phyloP scores from a whole-genome alignment of 2,329 filamentous ascomycete species.

The Thermoascus crustaceus region DNA sequence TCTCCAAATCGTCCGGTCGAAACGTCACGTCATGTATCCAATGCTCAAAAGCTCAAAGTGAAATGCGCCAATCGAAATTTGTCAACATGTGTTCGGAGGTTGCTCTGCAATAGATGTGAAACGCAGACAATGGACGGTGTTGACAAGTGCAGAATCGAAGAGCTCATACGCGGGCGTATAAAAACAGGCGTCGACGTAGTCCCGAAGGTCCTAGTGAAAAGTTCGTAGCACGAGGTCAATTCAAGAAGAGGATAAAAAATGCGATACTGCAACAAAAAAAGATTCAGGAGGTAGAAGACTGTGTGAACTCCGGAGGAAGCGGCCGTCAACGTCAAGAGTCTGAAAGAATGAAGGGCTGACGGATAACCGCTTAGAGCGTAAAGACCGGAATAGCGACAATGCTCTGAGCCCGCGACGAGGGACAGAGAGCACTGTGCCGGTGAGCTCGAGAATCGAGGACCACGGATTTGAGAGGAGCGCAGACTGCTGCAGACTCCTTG shows the following conservation, averaged over 20 bases:
- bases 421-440: neutral
- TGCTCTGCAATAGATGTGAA: too few relatives aligned
- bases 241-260: neutral
- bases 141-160: too few relatives aligned
- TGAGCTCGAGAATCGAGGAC: neutral
- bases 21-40: too few relatives aligned
- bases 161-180: neutral
- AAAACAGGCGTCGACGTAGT: neutral
- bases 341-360: neutral
- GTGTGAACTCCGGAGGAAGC: too few relatives aligned
- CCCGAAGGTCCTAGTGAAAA: neutral
- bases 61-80: too few relatives aligned
- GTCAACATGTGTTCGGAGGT: too few relatives aligned
- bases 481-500: neutral
- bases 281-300: too few relatives aligned
- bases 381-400: neutral
- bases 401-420: neutral
- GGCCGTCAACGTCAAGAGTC: neutral
- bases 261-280: too few relatives aligned
- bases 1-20: too few relatives aligned
- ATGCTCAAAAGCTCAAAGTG: too few relatives aligned
- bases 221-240: neutral
- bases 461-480: neutral
- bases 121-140: too few relatives aligned
- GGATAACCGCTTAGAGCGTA: neutral